Conservation (phyloP, 345 rosid species). For the Rhodomyrtus tomentosa region DNA sequence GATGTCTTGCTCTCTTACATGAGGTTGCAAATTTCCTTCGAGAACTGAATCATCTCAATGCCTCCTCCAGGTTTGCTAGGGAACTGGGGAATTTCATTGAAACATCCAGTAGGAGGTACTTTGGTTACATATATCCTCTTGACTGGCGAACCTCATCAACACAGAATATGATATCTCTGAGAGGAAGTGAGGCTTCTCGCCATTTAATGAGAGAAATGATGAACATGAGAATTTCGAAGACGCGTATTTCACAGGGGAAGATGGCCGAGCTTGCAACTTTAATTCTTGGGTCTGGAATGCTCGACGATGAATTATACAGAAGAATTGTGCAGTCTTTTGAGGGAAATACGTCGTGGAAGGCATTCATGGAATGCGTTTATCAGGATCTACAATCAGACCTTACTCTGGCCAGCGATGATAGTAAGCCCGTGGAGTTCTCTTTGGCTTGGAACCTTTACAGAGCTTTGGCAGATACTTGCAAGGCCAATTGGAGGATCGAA, state of each 20-base stretch:
- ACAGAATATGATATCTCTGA: slow-evolving; percentile 16
- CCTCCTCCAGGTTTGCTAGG: neutral
- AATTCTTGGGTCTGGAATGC: slow-evolving; percentile 28
- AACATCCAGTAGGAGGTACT: slow-evolving; percentile 4
- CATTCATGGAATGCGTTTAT: slow-evolving; percentile 9
- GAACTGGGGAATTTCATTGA: slow-evolving; percentile 1
- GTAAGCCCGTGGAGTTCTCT: neutral
- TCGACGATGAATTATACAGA: neutral
- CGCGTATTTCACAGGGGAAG: slow-evolving; percentile 15
- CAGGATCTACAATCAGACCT: neutral
- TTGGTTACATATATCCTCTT: slow-evolving; percentile 18
- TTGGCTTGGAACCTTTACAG: slow-evolving; percentile 6
- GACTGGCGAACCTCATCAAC: slow-evolving; percentile 19
- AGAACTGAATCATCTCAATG: slow-evolving; percentile 1
- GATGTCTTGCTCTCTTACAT: slow-evolving; percentile 9
- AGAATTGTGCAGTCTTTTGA: neutral
- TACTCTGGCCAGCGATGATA: neutral
- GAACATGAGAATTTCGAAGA: neutral
- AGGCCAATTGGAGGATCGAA: slow-evolving; percentile 15
- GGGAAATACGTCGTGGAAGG: slow-evolving; percentile 15
- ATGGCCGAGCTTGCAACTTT: slow-evolving; percentile 18
- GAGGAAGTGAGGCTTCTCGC: slow-evolving; percentile 14
- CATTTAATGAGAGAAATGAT: slow-evolving; percentile 9
- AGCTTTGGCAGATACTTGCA: slow-evolving; percentile 18
- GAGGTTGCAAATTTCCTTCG: slow-evolving; percentile 24